Evolutionary conservation across 1,284 basidiomycete species (phyloP).

Genomic region (Termitomyces sp.): DNA sequence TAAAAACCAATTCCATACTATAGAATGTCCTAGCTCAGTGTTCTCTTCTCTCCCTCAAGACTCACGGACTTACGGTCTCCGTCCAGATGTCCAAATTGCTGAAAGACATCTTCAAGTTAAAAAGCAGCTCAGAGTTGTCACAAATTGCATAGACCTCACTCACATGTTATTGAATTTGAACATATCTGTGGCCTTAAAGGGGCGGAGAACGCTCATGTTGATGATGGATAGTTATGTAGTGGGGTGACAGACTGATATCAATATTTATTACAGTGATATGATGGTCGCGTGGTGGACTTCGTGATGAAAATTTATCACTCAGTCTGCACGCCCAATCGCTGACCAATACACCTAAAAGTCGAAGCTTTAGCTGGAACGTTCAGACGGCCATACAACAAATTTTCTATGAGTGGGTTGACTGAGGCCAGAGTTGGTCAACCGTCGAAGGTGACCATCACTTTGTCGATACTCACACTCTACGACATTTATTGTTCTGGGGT

Average conservation of each 20-base stretch:
- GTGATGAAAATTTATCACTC: not conserved
- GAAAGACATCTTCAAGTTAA: conserved; percentile 8
- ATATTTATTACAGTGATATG: not conserved
- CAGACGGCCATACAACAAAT: not conserved
- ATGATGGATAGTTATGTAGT: not conserved
- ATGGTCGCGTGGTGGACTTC: not conserved
- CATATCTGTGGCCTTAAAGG: conserved; percentile 82
- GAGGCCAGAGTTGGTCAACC: no score
- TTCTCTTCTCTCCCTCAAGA: not conserved
- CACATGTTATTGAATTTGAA: conserved; percentile 91
- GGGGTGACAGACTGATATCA: not conserved
- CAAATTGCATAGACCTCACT: conserved; percentile 17
- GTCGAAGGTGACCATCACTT: not conserved
- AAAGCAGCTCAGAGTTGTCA: not conserved
- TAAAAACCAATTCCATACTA: conserved; percentile 87
- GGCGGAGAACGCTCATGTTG: conserved; percentile 74
- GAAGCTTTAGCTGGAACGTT: not conserved
- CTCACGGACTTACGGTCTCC: conserved; percentile 63
- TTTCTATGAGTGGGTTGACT: not conserved
- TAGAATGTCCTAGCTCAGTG: conserved; percentile 1
- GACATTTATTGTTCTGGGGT: not conserved
- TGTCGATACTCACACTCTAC: not conserved
- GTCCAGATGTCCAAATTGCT: conserved; percentile 94
- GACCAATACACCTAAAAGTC: no score
- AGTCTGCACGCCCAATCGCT: not conserved